Percentiles rank a stretch among this genome's conserved stretches.
These are phyloP conservation scores for Chlorella sp. DNA, from an alignment of 139 green algal species.

Conservation along the genomic window DNA sequence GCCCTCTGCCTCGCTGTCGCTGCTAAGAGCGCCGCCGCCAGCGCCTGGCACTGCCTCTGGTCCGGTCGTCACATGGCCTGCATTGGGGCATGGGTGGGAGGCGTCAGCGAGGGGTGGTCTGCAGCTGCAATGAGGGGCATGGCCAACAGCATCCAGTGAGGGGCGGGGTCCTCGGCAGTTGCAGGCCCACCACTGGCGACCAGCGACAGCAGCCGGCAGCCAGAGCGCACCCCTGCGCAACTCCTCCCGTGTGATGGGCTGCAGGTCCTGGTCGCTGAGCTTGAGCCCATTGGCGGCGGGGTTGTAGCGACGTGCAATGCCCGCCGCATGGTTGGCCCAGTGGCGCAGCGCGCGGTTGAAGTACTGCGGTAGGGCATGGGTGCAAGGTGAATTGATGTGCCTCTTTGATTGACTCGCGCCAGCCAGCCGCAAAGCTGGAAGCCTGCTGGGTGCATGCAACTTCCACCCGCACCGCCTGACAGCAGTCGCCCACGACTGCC, in stretches of 20 bases:
- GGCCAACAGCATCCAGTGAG: too few species aligned
- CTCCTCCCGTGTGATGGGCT: neutral
- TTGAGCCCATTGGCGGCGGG: constrained; percentile 40
- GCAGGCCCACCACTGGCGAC: too few species aligned
- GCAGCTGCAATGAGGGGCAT: too few species aligned
- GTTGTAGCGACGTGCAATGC: constrained; percentile 6
- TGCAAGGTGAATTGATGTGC: too few species aligned
- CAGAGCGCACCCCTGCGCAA: neutral
- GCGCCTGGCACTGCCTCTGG: neutral
- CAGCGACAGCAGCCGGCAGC: neutral
- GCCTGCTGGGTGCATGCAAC: too few species aligned
- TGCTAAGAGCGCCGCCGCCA: neutral
- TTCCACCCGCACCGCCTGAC: too few species aligned
- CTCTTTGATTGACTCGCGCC: too few species aligned
- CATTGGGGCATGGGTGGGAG: neutral
- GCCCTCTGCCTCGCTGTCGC: constrained; percentile 11
- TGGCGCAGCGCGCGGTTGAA: constrained; percentile 39
- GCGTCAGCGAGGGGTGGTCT: too few species aligned
- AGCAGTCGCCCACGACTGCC: too few species aligned
- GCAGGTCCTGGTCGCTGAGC: constrained; percentile 26
- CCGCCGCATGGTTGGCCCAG: constrained; percentile 25
- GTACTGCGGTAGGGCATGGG: too few species aligned
- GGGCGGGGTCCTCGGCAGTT: too few species aligned
- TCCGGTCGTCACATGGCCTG: neutral
- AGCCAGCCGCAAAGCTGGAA: too few species aligned